Conservation (phyloP, 2,329 filamentous ascomycete species). For the Aspergillus neoniger region DNA sequence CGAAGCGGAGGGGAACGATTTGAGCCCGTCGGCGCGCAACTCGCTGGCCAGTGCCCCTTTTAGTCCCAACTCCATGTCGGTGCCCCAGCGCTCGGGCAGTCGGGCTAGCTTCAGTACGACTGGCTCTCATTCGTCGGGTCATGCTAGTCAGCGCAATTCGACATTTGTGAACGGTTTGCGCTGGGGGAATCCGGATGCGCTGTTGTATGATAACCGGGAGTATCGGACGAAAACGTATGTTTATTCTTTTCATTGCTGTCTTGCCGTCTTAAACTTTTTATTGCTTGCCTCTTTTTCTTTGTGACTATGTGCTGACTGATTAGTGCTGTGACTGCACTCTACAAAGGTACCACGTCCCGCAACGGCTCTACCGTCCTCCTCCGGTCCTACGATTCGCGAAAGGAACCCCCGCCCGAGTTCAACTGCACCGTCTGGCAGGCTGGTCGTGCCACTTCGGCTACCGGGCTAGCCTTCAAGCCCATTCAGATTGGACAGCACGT, state of each 20-base stretch:
- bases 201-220: slow-evolving; percentile 84
- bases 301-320: slow-evolving; percentile 17
- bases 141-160: slow-evolving; percentile 57
- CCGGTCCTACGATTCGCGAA: slow-evolving; percentile 92
- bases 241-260: not conserved
- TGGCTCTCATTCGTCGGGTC: slow-evolving; percentile 60
- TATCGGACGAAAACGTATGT: slow-evolving; percentile 86
- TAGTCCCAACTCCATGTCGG: slow-evolving; percentile 37
- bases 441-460: slow-evolving; percentile 88
- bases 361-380: slow-evolving; percentile 71
- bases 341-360: slow-evolving; percentile 71
- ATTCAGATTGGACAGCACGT: slow-evolving; percentile 90
- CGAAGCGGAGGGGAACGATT: slow-evolving; percentile 81
- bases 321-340: slow-evolving; percentile 87
- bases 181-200: slow-evolving; percentile 80
- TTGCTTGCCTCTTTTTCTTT: not conserved
- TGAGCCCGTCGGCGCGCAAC: slow-evolving; percentile 45
- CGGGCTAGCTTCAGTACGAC: slow-evolving; percentile 83
- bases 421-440: slow-evolving; percentile 98
- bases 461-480: slow-evolving; percentile 91
- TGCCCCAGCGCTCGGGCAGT: slow-evolving; percentile 65
- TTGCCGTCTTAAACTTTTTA: not conserved
- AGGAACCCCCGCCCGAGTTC: slow-evolving; percentile 85
- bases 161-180: slow-evolving; percentile 49
- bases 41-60: slow-evolving; percentile 53